Evolutionary conservation across 176 grass and related monocot genomes (phyloP).

Genomic region (Poa annua): DNA sequence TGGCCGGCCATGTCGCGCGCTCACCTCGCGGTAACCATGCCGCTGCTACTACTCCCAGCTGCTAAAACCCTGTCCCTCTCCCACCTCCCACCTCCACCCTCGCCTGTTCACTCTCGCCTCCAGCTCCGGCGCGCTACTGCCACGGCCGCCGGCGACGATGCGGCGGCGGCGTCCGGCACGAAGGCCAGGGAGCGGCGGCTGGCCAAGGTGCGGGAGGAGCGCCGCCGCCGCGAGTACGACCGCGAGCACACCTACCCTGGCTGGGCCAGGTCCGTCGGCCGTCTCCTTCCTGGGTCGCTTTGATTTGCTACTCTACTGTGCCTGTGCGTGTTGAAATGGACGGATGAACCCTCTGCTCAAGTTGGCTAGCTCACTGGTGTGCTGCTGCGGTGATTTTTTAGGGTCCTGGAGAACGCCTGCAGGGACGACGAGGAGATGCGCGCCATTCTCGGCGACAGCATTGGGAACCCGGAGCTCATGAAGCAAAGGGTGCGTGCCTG

Average conservation of each 20-base stretch:
- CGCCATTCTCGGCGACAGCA: slow-evolving; percentile 85
- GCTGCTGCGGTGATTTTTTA: slow-evolving; percentile 31
- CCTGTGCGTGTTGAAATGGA: neutral
- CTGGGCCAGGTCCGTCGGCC: slow-evolving; percentile 70
- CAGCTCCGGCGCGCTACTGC: slow-evolving; percentile 7
- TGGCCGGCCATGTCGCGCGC: neutral
- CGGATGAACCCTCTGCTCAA: neutral
- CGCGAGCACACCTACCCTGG: slow-evolving; percentile 66
- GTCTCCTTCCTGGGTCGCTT: neutral
- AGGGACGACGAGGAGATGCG: slow-evolving; percentile 79
- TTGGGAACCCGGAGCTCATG: slow-evolving; percentile 92
- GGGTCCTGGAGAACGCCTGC: slow-evolving; percentile 94
- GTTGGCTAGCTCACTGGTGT: neutral
- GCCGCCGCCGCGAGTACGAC: slow-evolving; percentile 69
- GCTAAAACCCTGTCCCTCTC: slow-evolving; percentile 32
- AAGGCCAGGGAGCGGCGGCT: slow-evolving; percentile 79
- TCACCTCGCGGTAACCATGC: slow-evolving; percentile 26
- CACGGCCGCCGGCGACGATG: neutral
- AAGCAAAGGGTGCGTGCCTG: slow-evolving; percentile 69
- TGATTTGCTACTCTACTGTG: neutral
- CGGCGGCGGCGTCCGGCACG: slow-evolving; percentile 54
- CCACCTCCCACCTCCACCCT: slow-evolving; percentile 5
- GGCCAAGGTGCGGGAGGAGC: slow-evolving; percentile 87
- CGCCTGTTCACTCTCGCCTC: neutral
- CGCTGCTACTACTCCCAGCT: neutral